A percentile compares a stretch with the other conserved stretches of the same genome.
Conservation (phyloP, 345 rosid genomes). For the Nasturtium officinale region DNA sequence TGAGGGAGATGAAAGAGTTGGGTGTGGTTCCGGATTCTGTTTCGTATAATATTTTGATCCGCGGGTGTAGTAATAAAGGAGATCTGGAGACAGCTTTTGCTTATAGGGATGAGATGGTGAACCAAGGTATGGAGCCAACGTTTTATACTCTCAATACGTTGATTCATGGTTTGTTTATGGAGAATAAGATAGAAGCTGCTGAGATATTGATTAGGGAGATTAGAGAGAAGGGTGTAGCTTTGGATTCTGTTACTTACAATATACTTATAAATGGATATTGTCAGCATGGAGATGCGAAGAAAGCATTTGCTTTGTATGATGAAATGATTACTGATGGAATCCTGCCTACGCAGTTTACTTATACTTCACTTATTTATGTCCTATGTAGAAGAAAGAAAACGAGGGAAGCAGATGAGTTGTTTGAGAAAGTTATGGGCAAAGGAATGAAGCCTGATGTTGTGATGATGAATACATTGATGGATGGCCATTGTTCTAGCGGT, state of each 20-base stretch:
- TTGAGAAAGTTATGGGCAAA: conserved; percentile 53
- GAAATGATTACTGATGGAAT: conserved; percentile 69
- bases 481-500: conserved; percentile 74
- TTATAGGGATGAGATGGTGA: conserved; percentile 79
- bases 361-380: conserved; percentile 76
- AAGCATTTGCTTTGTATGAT: conserved; percentile 67
- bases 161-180: conserved; percentile 83
- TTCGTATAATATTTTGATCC: conserved; percentile 77
- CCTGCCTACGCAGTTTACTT: conserved; percentile 70
- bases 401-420: conserved; percentile 74
- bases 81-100: conserved; percentile 63
- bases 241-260: conserved; percentile 78
- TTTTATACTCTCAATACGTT: conserved; percentile 78
- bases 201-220: conserved; percentile 67
- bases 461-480: conserved; percentile 78
- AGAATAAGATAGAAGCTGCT: conserved; percentile 62
- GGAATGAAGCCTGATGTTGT: conserved; percentile 65
- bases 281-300: conserved; percentile 66
- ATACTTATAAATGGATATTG: conserved; percentile 84
- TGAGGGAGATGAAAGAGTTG: conserved; percentile 61
- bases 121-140: conserved; percentile 62
- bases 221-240: conserved; percentile 55
- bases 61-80: conserved; percentile 70
- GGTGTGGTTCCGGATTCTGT: conserved; percentile 77
- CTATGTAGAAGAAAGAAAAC: conserved; percentile 64